These are phyloP conservation scores for Apiospora pterosperma DNA, from an alignment of 2,329 filamentous ascomycete species.

Conservation along the genomic window DNA sequence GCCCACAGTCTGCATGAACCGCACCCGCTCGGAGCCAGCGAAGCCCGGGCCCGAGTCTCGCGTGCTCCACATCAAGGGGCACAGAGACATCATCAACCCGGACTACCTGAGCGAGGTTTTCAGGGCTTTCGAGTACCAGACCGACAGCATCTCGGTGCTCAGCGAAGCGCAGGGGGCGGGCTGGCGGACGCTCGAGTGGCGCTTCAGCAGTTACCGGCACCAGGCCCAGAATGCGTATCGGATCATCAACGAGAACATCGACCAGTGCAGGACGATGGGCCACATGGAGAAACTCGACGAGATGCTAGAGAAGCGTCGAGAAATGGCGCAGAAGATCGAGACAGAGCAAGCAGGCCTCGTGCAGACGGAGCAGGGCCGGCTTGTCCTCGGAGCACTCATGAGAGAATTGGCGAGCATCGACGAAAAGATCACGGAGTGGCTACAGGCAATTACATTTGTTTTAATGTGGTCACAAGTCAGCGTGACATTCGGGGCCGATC, in stretches of 20 bases:
- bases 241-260: background rate
- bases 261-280: fast-evolving
- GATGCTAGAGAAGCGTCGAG: background rate
- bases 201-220: conserved; percentile 53
- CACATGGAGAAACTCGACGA: background rate
- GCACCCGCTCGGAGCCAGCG: conserved; percentile 38
- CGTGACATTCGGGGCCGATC: background rate
- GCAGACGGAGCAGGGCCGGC: background rate
- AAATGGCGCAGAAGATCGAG: too few species aligned
- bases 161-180: conserved; percentile 14
- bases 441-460: too few species aligned
- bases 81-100: conserved; percentile 40
- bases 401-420: too few species aligned
- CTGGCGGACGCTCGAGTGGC: conserved; percentile 46
- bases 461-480: too few species aligned
- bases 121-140: conserved; percentile 39
- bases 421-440: too few species aligned
- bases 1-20: conserved; percentile 43
- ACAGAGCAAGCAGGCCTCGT: background rate
- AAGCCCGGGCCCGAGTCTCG: conserved; percentile 33
- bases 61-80: conserved; percentile 48
- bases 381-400: too few species aligned
- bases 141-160: conserved; percentile 39
- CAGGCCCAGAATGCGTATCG: conserved; percentile 39
- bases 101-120: conserved; percentile 38